Base-by-base conservation (phyloP, 2,329 filamentous ascomycete genomes). In the Knufia fluminis region DNA sequence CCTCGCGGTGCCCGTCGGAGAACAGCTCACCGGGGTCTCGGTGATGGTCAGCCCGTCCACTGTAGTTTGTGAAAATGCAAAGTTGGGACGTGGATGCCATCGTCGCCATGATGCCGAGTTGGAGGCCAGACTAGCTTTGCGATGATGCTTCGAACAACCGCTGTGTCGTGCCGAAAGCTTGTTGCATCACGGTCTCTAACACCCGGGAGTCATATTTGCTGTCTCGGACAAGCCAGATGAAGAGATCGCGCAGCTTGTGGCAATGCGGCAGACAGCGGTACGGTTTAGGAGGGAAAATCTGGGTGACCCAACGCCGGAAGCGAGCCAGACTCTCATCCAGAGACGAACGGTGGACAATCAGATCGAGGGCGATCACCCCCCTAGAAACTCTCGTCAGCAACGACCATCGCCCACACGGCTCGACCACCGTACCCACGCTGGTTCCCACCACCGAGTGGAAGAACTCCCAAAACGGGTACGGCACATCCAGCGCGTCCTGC, bases 51-150 rank as follows among this genome's bases (percentile, higher is more conserved):
- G 17, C 26, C 23, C 24, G 10, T 12, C 46, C 46, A 20, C 42
- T 49, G 39, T 49, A 49, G 39, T 49, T 49, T 3, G 46, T 49
- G 26, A 49, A 49, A 20, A 49, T 24, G 10, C 36, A 28, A 4
- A 44, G 28, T 23, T 42, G n/a, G 23, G 46, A 42, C 23, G n/a
- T 23, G 12, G 46, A 49, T 16, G 31, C 28, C 24, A 17, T 23
- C 14, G 46, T 49, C 23, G 46, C 46, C 23, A 38, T 49, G 22
- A 49, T 38, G 14, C 24, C 46, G 10, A 49, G 24, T 22, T 44
- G 44, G 31, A 24, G n/a, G 17, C 46, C 46, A 24, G 38, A 32
- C 35, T 16, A 43, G 17, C 17, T 38, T 32, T 44, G 36, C 14
- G 16, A 16, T 23, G n/a, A 23, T 43, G 38, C 36, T 20, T 35